A percentile compares a stretch with the other conserved stretches of the same genome.
Evolutionary conservation across 306 rosid genomes (phyloP).

Genomic region (Trifolium pratense): DNA sequence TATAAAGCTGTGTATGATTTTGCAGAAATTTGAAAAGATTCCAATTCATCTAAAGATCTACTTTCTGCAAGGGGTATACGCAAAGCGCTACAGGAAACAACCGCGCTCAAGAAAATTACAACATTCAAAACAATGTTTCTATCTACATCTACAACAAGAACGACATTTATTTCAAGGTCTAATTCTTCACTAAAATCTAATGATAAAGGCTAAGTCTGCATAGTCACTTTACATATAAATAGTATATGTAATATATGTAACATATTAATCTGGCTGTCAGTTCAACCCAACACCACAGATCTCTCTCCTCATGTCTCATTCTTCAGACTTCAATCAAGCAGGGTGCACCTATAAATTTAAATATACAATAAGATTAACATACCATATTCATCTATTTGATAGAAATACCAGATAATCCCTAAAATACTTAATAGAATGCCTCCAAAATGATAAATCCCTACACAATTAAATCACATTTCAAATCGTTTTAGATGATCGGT

Average conservation of each 20-base stretch:
- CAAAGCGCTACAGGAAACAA: slow-evolving; percentile 34
- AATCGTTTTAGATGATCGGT: slow-evolving; percentile 28
- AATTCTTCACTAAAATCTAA: slow-evolving; percentile 37
- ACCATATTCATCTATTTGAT: slow-evolving; percentile 6
- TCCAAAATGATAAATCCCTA: slow-evolving; percentile 27
- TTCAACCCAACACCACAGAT: slow-evolving; percentile 29
- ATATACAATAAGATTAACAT: slow-evolving; percentile 9
- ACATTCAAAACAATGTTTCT: slow-evolving; percentile 37
- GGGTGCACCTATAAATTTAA: slow-evolving; percentile 54
- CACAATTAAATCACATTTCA: slow-evolving; percentile 25
- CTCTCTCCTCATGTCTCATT: slow-evolving; percentile 29
- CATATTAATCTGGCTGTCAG: slow-evolving; percentile 41
- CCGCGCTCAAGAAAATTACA: slow-evolving; percentile 36
- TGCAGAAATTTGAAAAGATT: slow-evolving; percentile 32
- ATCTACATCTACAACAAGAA: slow-evolving; percentile 33
- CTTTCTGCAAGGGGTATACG: slow-evolving; percentile 38
- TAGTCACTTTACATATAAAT: slow-evolving; percentile 27
- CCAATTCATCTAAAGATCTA: slow-evolving; percentile 40
- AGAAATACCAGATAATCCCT: slow-evolving; percentile 7
- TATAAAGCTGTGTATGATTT: slow-evolving; percentile 10
- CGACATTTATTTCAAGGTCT: slow-evolving; percentile 25
- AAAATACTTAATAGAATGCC: slow-evolving; percentile 19
- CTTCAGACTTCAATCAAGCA: slow-evolving; percentile 50
- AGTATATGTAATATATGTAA: slow-evolving; percentile 31
- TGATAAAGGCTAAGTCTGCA: slow-evolving; percentile 40